phyloP scores from a whole-genome alignment of 495 filamentous ascomycete species.

The Terfezia claveryi region DNA sequence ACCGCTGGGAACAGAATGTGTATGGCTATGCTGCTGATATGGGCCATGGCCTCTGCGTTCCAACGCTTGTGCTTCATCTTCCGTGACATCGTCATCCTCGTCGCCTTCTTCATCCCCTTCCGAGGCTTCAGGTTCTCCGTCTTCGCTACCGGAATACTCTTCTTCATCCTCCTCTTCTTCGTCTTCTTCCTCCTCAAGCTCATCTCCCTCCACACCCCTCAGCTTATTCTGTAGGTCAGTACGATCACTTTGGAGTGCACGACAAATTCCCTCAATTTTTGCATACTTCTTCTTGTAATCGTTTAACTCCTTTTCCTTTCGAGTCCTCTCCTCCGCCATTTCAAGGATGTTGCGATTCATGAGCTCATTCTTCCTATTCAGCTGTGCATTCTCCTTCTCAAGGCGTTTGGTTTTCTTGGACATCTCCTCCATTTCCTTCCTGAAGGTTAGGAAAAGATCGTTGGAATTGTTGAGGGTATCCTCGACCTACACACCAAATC shows the following conservation, averaged over 20 bases:
- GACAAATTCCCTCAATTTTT: slow-evolving; percentile 61
- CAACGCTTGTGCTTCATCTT: slow-evolving; percentile 19
- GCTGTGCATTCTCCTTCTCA: slow-evolving; percentile 82
- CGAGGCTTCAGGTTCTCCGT: slow-evolving; percentile 46
- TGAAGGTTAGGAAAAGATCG: slow-evolving; percentile 91
- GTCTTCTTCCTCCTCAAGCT: slow-evolving; percentile 32
- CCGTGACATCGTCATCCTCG: slow-evolving; percentile 31
- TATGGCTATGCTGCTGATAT: background rate
- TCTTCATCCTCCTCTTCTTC: slow-evolving; percentile 31
- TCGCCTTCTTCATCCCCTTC: slow-evolving; percentile 52
- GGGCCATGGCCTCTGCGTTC: background rate
- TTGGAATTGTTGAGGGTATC: slow-evolving; percentile 98
- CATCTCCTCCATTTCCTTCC: slow-evolving; percentile 99
- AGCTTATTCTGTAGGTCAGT: slow-evolving; percentile 14
- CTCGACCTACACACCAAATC: slow-evolving; percentile 48
- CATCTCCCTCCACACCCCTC: slow-evolving; percentile 3
- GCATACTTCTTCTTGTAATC: slow-evolving; percentile 69
- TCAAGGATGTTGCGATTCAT: slow-evolving; percentile 89
- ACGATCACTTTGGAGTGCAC: slow-evolving; percentile 17
- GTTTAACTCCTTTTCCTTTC: slow-evolving; percentile 58
- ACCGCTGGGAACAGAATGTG: too few relatives aligned
- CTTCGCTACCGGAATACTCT: slow-evolving; percentile 47
- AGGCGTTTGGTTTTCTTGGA: slow-evolving; percentile 96
- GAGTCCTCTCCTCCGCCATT: slow-evolving; percentile 90
- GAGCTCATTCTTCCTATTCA: slow-evolving; percentile 79